Base-by-base conservation (phyloP, 2,329 filamentous ascomycete genomes). In the Lachnellula cervina region DNA sequence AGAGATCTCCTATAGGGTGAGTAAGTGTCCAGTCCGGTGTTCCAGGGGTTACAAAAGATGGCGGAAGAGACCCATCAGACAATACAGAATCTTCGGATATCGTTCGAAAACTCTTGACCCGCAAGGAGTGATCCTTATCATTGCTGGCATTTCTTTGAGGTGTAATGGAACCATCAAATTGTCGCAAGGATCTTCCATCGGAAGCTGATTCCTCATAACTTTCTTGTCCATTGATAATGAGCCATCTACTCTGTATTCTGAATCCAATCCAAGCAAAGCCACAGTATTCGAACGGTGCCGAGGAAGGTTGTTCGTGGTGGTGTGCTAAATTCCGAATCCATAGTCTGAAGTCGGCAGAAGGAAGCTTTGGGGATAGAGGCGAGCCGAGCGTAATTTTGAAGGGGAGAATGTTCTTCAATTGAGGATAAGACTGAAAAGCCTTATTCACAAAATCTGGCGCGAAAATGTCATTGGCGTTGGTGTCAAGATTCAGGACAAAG, bases 251-350 rank as follows among this genome's bases (percentile, higher is more conserved):
- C 49, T 86, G 77, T 38, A 92, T 64, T 0, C 86, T 89, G 21
- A 82, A 86, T 54, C 78, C 83, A 1, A 82, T 84, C 89, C 89
- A 92, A 11, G 77, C 74, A 32, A 87, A 75, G 5, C 82, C 83
- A 1, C 78, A 84, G 65, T 86, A 89, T 21, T 73, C 69, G 60
- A 81, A 79, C 2, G 78, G 81, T 47, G 75, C 77, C 48, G 77
- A 69, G 60, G 43, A 13, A n/a, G 51, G 72, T 75, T 3, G 77
- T 70, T 44, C 21, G n/a, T 46, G 38, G 28, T 23, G 11, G 11
- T n/a, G 45, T n/a, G 55, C 52, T 28, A 63, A 65, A 17, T 73
- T 74, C 38, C 81, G 78, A 14, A 83, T 74, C 88, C 88, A 91
- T 9, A 75, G 73, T 68, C 83, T 87, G 74, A 92, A 91, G 21